Percentiles rank a stretch among this genome's conserved stretches.
phyloP scores from a whole-genome alignment of 169 alveolate genomes.

The Cryptosporidium sp. region DNA sequence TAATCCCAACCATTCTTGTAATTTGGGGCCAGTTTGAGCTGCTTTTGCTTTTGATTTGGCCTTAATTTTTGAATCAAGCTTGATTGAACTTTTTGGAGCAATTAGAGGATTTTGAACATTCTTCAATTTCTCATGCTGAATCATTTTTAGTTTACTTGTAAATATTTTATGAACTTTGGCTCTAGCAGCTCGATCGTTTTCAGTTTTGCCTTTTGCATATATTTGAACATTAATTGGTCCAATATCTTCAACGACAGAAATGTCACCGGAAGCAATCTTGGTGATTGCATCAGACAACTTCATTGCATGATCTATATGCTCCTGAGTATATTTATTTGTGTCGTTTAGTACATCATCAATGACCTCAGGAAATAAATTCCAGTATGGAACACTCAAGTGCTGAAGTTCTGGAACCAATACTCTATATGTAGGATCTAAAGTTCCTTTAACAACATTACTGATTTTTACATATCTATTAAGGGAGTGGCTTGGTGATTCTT shows the following conservation, averaged over 20 bases:
- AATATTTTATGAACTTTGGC: slow-evolving; percentile 58
- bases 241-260: slow-evolving; percentile 57
- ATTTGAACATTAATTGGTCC: slow-evolving; percentile 40
- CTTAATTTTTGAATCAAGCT: slow-evolving; percentile 20
- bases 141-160: slow-evolving; percentile 54
- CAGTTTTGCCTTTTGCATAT: not conserved
- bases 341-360: slow-evolving; percentile 50
- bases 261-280: slow-evolving; percentile 50
- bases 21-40: slow-evolving; percentile 6
- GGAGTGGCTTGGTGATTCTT: slow-evolving; percentile 66
- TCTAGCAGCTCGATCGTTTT: slow-evolving; percentile 5
- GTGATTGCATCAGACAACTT: slow-evolving; percentile 65
- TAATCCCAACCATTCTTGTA: slow-evolving; percentile 70
- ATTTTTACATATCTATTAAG: slow-evolving; percentile 67
- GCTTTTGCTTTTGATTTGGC: slow-evolving; percentile 7
- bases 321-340: slow-evolving; percentile 54
- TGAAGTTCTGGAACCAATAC: slow-evolving; percentile 73
- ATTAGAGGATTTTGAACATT: slow-evolving; percentile 45
- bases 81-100: slow-evolving; percentile 33
- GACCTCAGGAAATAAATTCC: slow-evolving; percentile 41
- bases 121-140: slow-evolving; percentile 35
- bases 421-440: slow-evolving; percentile 62
- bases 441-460: slow-evolving; percentile 64
- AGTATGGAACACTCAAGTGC: slow-evolving; percentile 72
- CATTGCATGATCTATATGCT: slow-evolving; percentile 64